These are phyloP conservation scores for Styphnolobium japonicum DNA, from an alignment of 306 rosid species.

Conservation along the genomic window DNA sequence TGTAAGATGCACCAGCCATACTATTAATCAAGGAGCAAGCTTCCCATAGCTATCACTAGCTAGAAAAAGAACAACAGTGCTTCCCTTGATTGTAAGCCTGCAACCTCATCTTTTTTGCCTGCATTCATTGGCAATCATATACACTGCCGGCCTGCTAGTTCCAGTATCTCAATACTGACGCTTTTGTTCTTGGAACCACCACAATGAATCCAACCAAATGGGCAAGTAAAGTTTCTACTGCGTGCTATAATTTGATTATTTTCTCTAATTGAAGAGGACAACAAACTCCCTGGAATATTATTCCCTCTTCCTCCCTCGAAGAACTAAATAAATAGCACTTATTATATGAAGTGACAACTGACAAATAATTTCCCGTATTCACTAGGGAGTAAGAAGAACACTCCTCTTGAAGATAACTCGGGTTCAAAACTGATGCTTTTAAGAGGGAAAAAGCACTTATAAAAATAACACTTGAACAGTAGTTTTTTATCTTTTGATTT, in stretches of 20 bases:
- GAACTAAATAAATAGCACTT: background rate
- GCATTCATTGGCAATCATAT: background rate
- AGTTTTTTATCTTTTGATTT: background rate
- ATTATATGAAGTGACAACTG: background rate
- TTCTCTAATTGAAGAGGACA: background rate
- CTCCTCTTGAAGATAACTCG: background rate
- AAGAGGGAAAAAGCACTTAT: background rate
- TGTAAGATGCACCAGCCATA: background rate
- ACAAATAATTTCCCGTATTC: background rate
- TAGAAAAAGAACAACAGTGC: background rate
- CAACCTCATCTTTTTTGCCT: conserved; percentile 8
- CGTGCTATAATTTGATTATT: background rate
- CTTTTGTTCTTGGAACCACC: background rate
- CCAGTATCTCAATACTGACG: background rate
- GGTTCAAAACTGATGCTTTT: background rate
- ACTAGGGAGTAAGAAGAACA: background rate
- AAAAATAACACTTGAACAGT: background rate
- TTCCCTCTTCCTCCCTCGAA: no score
- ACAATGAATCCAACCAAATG: background rate
- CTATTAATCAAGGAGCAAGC: background rate
- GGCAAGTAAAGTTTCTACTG: background rate
- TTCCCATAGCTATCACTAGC: conserved; percentile 13
- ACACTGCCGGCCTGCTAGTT: background rate
- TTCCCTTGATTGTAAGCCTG: background rate
- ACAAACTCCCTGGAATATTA: no score